Conservation (phyloP, 352 stramenopile genomes). For the Elongisporangium prolatum region DNA sequence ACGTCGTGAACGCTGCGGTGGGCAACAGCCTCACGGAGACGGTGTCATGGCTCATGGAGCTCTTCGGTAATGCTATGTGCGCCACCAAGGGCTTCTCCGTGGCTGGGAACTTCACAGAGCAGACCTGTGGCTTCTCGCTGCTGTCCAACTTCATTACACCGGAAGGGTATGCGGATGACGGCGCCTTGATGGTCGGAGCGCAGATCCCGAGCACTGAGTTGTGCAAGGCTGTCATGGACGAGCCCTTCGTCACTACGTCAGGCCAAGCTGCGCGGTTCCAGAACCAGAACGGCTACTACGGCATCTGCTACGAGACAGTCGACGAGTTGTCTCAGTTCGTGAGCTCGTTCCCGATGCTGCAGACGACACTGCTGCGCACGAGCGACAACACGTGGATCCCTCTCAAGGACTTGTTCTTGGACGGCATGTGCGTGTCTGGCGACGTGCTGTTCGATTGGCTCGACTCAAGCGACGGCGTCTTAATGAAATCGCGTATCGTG, state of each 20-base stretch:
- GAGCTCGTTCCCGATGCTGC: conserved; percentile 5
- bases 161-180: not conserved
- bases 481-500: conserved; percentile 1
- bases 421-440: conserved; percentile 4
- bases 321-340: conserved; percentile 5
- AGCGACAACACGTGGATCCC: not conserved
- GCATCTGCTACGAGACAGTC: conserved; percentile 5
- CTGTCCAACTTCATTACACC: not conserved
- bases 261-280: not conserved
- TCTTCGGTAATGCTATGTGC: conserved; percentile 1
- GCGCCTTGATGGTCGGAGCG: not conserved
- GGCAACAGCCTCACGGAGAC: not conserved
- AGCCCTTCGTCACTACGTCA: conserved; percentile 1
- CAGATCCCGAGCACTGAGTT: conserved; percentile 1
- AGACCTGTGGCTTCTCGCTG: conserved; percentile 6
- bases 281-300: not conserved
- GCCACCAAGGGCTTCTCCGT: conserved; percentile 2
- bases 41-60: conserved; percentile 1
- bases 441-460: conserved; percentile 3
- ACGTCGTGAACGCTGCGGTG: not conserved
- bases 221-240: conserved; percentile 1
- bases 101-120: not conserved
- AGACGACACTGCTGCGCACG: not conserved
- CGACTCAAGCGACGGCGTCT: not conserved
- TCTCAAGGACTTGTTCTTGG: conserved; percentile 4